A percentile compares a stretch with the other conserved stretches of the same genome.
Conservation (phyloP, 2,329 filamentous ascomycete species). For the Cordyceps farinosa region DNA sequence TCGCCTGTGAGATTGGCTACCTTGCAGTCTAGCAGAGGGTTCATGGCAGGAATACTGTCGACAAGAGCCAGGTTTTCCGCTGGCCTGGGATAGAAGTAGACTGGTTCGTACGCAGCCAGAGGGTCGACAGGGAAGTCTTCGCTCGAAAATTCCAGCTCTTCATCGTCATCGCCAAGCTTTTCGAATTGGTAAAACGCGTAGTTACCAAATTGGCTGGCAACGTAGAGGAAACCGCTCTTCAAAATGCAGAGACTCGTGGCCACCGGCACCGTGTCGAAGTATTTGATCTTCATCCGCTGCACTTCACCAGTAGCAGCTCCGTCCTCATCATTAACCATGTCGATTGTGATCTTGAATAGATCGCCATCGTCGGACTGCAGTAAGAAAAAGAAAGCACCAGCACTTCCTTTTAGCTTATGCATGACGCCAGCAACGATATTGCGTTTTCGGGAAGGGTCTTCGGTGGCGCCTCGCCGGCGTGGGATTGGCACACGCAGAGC, state of each 20-base stretch:
- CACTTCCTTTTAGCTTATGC: conserved; percentile 83
- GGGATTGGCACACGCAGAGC: conserved; percentile 87
- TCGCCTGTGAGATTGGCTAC: conserved; percentile 87
- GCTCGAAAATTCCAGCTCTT: conserved; percentile 81
- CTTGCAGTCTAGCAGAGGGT: conserved; percentile 86
- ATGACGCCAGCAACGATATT: conserved; percentile 88
- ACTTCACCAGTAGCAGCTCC: conserved; percentile 80
- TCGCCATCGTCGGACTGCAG: conserved; percentile 97
- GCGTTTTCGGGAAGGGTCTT: conserved; percentile 88
- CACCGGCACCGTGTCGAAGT: conserved; percentile 93
- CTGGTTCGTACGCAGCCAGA: conserved; percentile 65
- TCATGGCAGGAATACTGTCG: conserved; percentile 83
- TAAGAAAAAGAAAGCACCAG: conserved; percentile 92
- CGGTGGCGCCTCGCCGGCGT: conserved; percentile 77
- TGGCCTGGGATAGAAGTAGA: conserved; percentile 79
- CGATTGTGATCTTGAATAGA: conserved; percentile 91
- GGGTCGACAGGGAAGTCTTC: conserved; percentile 78
- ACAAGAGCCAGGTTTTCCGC: conserved; percentile 80
- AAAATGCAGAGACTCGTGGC: conserved; percentile 86
- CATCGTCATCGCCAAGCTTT: conserved; percentile 91
- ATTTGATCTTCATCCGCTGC: conserved; percentile 83
- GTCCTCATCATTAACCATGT: conserved; percentile 79
- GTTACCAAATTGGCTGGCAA: conserved; percentile 88
- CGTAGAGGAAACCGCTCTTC: conserved; percentile 92
- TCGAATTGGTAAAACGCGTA: conserved; percentile 96